A percentile compares a stretch with the other conserved stretches of the same genome.
phyloP scores from a whole-genome alignment of 106 monocot species.

The Apostasia shenzhenica region DNA sequence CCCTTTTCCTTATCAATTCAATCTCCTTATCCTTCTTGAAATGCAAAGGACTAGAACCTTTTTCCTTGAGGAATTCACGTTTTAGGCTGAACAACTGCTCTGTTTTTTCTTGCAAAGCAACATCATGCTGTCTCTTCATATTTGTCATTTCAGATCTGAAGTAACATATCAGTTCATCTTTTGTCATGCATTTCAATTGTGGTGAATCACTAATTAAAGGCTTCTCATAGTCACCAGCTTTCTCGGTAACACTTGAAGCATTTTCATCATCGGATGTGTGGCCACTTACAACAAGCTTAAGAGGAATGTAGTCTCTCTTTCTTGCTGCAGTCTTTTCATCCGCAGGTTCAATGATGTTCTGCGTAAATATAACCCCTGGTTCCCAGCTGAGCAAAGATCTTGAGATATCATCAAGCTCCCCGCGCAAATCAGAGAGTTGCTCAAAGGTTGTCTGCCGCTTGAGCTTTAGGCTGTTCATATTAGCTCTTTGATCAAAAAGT shows the following conservation, averaged over 20 bases:
- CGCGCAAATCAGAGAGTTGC: constrained; percentile 29
- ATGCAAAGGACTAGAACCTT: constrained; percentile 30
- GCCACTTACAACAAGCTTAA: constrained; percentile 16
- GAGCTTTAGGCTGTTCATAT: constrained; percentile 14
- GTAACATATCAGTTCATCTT: constrained; percentile 40
- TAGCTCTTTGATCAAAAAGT: constrained; percentile 17
- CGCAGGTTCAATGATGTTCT: constrained; percentile 17
- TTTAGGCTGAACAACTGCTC: constrained; percentile 65
- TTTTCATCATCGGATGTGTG: constrained; percentile 4
- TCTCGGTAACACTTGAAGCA: constrained; percentile 8
- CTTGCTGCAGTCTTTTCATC: constrained; percentile 25
- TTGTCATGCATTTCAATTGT: constrained; percentile 28
- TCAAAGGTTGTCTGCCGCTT: constrained; percentile 21
- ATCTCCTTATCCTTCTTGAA: constrained; percentile 50
- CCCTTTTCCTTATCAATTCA: constrained; percentile 48
- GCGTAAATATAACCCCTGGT: constrained; percentile 13
- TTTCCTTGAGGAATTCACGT: constrained; percentile 52
- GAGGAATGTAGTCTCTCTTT: constrained; percentile 24
- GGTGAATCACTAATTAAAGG: constrained; percentile 11
- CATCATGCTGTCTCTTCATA: constrained; percentile 71
- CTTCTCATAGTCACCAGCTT: constrained; percentile 10
- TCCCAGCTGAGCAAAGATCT: constrained; percentile 33
- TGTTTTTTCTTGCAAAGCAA: constrained; percentile 59
- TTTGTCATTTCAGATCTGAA: constrained; percentile 44
- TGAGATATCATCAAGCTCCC: constrained; percentile 36